Evolutionary conservation across 225 moss, liverwort and hornwort species (phyloP), one percentile per base, ranked within the genome.

Genomic region (Straminergon stramineum): DNA sequence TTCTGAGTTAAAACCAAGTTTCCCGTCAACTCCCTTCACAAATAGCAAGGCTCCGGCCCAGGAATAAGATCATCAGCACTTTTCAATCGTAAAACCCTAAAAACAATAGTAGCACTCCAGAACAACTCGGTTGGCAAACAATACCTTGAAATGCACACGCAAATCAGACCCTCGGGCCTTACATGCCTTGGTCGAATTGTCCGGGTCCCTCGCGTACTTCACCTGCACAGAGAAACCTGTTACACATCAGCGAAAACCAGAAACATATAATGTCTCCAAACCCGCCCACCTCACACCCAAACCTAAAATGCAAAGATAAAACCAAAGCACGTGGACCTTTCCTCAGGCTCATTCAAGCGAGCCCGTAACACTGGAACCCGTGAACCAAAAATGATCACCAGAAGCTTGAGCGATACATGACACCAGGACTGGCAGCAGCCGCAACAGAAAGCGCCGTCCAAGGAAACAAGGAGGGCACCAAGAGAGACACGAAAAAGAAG

Each of bases 151-250:
- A 57, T 91, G 89, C 87, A 91, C 91, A 39, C 91, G 91, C 89
- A 91, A 89, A 89, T 91, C 91, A 62, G 91, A 89, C 56, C 91
- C 91, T 75, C 91, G 65, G 37, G 91, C 91, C 86, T 91, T 91
- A 70, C 89, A 91, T 68, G 91, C 91, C 56, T 89, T 91, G 70
- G 91, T 91, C 76, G 89, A 82, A 86, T 91, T 91, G 35, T 60
- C 91, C 21, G 91, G 91, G 35, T 91, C 89, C 61, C 82, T 88
- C 63, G 91, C 91, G 63, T 91, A 91, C 63, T 91, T 91, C 86
- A 91, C 91, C 91, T 91, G 78, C 69, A 78, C 53, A 79, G 16
- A 63, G 63, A 77, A 83, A 43, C 48, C 9, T 51, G 55, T 41
- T 55, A 55, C 17, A 71, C 75, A 24, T 88, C 73, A 62, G 41